Percentiles rank a stretch among this genome's conserved stretches.
Conservation (phyloP, 495 filamentous ascomycete genomes). For the Cudoniella acicularis region DNA sequence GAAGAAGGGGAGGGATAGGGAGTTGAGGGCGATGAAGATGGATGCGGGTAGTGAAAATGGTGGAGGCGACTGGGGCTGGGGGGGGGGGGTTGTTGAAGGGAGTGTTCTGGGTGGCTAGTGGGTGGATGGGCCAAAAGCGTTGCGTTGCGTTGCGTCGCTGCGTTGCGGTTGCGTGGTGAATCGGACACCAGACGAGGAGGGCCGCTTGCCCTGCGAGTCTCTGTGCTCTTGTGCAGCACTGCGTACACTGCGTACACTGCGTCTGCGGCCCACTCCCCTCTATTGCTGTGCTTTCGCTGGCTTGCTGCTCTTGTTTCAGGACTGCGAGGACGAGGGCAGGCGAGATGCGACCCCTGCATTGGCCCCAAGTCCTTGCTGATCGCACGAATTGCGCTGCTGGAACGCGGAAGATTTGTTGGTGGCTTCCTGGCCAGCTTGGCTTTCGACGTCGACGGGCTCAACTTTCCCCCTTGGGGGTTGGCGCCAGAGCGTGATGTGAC, state of each 20-base stretch:
- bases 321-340: no score
- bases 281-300: no score
- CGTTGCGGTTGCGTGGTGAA: background rate
- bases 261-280: no score
- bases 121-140: no score
- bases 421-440: background rate
- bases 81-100: slow-evolving; percentile 29
- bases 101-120: slow-evolving; percentile 24
- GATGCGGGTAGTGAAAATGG: slow-evolving; percentile 3
- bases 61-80: slow-evolving; percentile 22
- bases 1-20: slow-evolving; percentile 25
- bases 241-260: no score
- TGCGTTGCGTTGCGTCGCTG: no score
- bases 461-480: background rate
- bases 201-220: no score
- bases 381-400: no score
- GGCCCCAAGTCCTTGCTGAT: background rate
- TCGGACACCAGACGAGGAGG: background rate
- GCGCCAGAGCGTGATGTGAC: background rate
- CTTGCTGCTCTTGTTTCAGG: background rate
- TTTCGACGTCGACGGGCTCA: no score
- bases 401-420: background rate
- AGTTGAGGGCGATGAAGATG: slow-evolving; percentile 17
- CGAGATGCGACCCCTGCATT: background rate
- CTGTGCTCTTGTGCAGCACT: no score